Percentiles rank a stretch among this genome's conserved stretches.
These are phyloP conservation scores for Populus nigra DNA, from an alignment of 345 rosid genomes.

Conservation along the genomic window DNA sequence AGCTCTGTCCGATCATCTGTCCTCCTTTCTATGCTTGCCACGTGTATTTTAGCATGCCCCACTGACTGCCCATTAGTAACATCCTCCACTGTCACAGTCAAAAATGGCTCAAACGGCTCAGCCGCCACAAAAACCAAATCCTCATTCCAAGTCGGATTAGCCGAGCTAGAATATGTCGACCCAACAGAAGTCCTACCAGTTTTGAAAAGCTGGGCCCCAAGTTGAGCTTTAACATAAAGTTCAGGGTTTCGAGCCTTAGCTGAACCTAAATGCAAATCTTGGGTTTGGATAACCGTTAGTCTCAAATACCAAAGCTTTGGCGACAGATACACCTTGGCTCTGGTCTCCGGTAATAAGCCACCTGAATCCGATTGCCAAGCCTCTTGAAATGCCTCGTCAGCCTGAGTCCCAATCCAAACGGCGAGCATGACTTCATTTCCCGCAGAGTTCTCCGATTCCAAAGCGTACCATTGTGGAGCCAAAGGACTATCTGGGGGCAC, in stretches of 20 bases:
- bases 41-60: slow-evolving; percentile 65
- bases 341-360: slow-evolving; percentile 82
- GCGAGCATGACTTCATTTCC: slow-evolving; percentile 96
- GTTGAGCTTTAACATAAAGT: slow-evolving; percentile 74
- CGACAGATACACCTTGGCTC: slow-evolving; percentile 84
- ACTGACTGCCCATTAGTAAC: slow-evolving; percentile 45
- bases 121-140: slow-evolving; percentile 89
- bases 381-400: slow-evolving; percentile 90
- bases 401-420: slow-evolving; percentile 88
- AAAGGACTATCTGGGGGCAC: slow-evolving; percentile 88
- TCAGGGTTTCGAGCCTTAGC: slow-evolving; percentile 64
- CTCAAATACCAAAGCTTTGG: slow-evolving; percentile 96
- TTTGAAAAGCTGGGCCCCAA: slow-evolving; percentile 81
- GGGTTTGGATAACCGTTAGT: slow-evolving; percentile 95
- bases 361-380: slow-evolving; percentile 98
- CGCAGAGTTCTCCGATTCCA: slow-evolving; percentile 61
- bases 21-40: slow-evolving; percentile 67
- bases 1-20: slow-evolving; percentile 54
- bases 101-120: slow-evolving; percentile 86
- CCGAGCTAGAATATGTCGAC: slow-evolving; percentile 43
- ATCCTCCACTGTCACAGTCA: slow-evolving; percentile 71
- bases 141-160: slow-evolving; percentile 89
- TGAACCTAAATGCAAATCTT: slow-evolving; percentile 74
- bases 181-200: slow-evolving; percentile 64
- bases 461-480: slow-evolving; percentile 90